Conservation (phyloP, 352 stramenopile species). For the Phytophthora tubulina region DNA sequence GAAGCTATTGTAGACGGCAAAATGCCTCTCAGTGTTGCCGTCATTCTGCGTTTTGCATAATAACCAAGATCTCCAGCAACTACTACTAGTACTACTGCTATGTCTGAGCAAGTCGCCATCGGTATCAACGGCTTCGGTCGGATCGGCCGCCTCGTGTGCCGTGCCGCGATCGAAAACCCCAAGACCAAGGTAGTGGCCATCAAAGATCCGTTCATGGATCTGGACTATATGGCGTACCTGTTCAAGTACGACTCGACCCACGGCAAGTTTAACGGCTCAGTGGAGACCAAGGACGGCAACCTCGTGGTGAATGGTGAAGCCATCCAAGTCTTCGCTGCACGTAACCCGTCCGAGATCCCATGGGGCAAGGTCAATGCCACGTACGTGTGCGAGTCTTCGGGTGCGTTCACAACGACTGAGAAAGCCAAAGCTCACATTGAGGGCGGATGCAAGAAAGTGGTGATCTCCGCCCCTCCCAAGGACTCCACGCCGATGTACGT, state of each 20-base stretch:
- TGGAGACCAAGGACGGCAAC: conserved; percentile 84
- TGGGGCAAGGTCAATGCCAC: conserved; percentile 92
- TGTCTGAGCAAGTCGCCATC: conserved; percentile 77
- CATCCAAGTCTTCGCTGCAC: conserved; percentile 94
- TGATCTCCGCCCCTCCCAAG: conserved; percentile 97
- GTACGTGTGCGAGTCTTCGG: conserved; percentile 94
- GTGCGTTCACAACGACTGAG: conserved; percentile 89
- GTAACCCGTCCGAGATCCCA: conserved; percentile 94
- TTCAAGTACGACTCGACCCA: conserved; percentile 93
- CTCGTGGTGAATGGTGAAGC: conserved; percentile 93
- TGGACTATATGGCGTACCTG: conserved; percentile 97
- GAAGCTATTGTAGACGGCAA: too few relatives aligned
- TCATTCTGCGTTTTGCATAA: background rate
- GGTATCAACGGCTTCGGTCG: conserved; percentile 99
- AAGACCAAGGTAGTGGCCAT: conserved; percentile 92
- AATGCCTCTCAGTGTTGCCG: too few relatives aligned
- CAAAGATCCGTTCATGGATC: conserved; percentile 95
- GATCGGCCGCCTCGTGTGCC: conserved; percentile 97
- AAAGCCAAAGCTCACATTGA: conserved; percentile 94
- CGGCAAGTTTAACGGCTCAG: conserved; percentile 84
- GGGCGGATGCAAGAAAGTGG: conserved; percentile 94
- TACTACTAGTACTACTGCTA: background rate
- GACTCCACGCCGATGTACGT: conserved; percentile 98
- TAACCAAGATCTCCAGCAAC: background rate
- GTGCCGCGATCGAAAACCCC: conserved; percentile 88